These are phyloP conservation scores for Rutstroemia sp. DNA, from an alignment of 2,329 filamentous ascomycete species.

Conservation along the genomic window DNA sequence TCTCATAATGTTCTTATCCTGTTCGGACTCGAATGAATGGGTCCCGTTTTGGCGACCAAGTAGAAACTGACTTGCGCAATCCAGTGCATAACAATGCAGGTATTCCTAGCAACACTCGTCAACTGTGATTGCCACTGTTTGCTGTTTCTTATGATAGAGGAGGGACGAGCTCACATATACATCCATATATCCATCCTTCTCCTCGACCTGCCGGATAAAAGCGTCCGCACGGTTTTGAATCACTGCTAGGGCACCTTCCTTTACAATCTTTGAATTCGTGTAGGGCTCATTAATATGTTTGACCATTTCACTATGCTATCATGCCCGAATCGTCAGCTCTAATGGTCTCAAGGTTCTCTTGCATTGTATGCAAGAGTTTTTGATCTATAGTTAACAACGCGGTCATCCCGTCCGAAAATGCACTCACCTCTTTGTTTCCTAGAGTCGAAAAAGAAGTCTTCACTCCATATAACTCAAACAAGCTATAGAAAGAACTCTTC, in stretches of 20 bases:
- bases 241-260: constrained; percentile 44
- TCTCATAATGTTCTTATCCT: constrained; percentile 60
- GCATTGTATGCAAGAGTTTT: neutral
- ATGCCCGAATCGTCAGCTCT: constrained; percentile 38
- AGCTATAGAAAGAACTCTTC: constrained; percentile 56
- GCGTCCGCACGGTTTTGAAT: constrained; percentile 48
- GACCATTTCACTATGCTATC: constrained; percentile 54
- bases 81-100: constrained; percentile 61
- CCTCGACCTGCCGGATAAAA: constrained; percentile 47
- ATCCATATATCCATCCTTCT: constrained; percentile 43
- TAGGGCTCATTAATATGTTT: constrained; percentile 59
- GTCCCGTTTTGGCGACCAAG: constrained; percentile 56
- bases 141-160: neutral
- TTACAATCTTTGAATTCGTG: constrained; percentile 60
- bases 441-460: constrained; percentile 35
- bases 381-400: neutral
- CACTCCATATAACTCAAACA: constrained; percentile 45
- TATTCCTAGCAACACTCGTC: constrained; percentile 10
- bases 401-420: neutral
- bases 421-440: constrained; percentile 20
- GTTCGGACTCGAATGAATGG: constrained; percentile 45
- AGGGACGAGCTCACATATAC: constrained; percentile 36
- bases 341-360: neutral
- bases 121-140: neutral
- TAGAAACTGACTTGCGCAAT: constrained; percentile 62